Evolutionary conservation across 768 basidiomycete species (phyloP).

Genomic region (Ramaria rubella): DNA sequence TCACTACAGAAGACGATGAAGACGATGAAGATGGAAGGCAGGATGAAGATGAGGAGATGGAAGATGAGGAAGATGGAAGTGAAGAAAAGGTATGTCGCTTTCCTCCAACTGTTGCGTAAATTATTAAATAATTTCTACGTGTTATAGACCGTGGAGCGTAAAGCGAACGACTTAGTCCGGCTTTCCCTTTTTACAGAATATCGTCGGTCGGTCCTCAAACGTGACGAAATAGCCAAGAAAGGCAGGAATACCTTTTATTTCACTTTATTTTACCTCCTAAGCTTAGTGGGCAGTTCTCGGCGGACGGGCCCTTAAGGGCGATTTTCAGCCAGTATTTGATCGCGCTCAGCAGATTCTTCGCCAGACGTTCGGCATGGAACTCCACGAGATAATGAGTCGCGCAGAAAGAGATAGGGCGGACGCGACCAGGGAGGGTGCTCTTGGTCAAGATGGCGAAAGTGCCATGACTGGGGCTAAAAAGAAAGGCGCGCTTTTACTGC

Average conservation of each 20-base stretch:
- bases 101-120: neutral
- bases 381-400: conserved; percentile 68
- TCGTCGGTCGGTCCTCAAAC: conserved; percentile 53
- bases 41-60: conserved; percentile 27
- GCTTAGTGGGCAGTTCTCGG: conserved; percentile 37
- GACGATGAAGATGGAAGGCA: conserved; percentile 27
- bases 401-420: conserved; percentile 46
- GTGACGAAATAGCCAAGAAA: conserved; percentile 87
- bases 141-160: conserved; percentile 53
- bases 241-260: conserved; percentile 33
- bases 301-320: conserved; percentile 33
- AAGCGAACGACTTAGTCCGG: conserved; percentile 67
- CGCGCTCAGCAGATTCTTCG: conserved; percentile 59
- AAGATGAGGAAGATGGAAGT: neutral
- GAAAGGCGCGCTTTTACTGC: conserved; percentile 42
- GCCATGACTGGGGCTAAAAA: conserved; percentile 56
- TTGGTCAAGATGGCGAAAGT: conserved; percentile 36
- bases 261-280: neutral
- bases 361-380: conserved; percentile 74
- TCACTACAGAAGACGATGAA: conserved; percentile 32
- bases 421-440: conserved; percentile 27
- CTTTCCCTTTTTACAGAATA: conserved; percentile 79
- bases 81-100: neutral
- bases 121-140: neutral
- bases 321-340: conserved; percentile 60